Base-by-base conservation (phyloP, 1,284 basidiomycete genomes). In the Pholiota adiposa region DNA sequence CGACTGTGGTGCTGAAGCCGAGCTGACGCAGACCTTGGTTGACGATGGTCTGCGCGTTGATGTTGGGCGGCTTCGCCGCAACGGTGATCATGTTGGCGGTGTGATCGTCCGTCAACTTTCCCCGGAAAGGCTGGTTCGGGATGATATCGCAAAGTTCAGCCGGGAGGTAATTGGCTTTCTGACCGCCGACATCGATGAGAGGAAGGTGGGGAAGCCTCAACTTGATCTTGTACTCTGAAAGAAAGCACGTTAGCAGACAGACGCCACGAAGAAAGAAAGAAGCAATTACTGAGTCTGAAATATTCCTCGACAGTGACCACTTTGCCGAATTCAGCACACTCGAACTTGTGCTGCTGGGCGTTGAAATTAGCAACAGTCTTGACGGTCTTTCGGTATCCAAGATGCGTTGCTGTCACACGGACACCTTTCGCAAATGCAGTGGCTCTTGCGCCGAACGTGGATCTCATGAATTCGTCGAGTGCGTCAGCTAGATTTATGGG, bases 121-220 rank as follows among this genome's bases (percentile, higher is more conserved):
- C 89, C n/a, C 79, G 79, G 78, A 84, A 92, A 0, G 86, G 77
- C 67, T 92, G 90, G 58, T 85, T 81, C 2, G 87, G 81, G 0
- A 90, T 72, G 57, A 93, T 91, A 33, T 83, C 78, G 74, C 90
- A 92, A 1, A 92, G 62, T 73, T 93, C 90, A 0, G 86, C 73
- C 0, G 90, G 90, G 4, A 92, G 77, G 19, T 79, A 73, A 67
- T 81, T 83, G 11, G 74, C 65, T 62, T 81, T 86, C 62, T 77
- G 74, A 0, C 84, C 83, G 2, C 86, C 83, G 1, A 89, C 83
- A 59, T 90, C 83, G 38, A 92, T 80, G 8, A 91, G 81, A 0
- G 79, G 84, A 27, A 88, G 73, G 0, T 84, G 70, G 0, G 88
- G 85, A 50, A 78, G 69, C 1, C 69, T 58, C 23, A 92, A 70